Base-by-base conservation (phyloP, 225 moss, liverwort and hornwort species). In the Polytrichum formosum region DNA sequence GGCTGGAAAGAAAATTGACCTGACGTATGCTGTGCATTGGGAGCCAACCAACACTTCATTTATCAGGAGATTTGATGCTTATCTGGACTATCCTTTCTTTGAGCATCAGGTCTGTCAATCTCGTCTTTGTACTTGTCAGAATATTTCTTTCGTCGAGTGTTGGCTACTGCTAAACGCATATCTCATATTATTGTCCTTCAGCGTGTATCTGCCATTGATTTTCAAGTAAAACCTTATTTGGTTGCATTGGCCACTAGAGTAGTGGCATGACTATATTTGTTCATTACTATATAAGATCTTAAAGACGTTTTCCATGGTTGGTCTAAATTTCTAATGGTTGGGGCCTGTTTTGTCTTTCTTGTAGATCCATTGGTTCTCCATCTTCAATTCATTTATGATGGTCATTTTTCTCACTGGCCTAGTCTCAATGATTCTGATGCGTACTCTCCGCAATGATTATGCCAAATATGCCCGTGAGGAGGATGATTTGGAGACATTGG, bases 321-420 rank as follows among this genome's bases (percentile, higher is more conserved):
- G 46, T 46, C 13, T 46, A 46, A 13, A 22, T 22, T 22, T 2
- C 7, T 61, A 22, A 61, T 61, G 28, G 64, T 6, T 26, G 17
- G 23, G 28, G 5, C 6, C n/a, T n/a, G 67, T 53, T 18, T 54
- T 7, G 5, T 18, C 59, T 29, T 18, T 21, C 28, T 25, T 78
- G 77, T 85, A 98, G 97, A 98, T 98, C 63, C 97, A 98, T 68
- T 98, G 97, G 97, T 98, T 98, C 56, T 98, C 97, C 30, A 98
- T 98, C 68, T 98, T 98, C 90, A 98, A 98, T 83, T 98, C 97
- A 25, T 98, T 98, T 72, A 98, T 98, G 97, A 98, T 98, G 97
- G 97, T 98, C 73, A 94, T 98, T 72, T 98, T 98, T 80, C 84
- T 98, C 67, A 98, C 97, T 16, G 97, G 97, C 33, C 81, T 98